Evolutionary conservation across 2,329 filamentous ascomycete genomes (phyloP), one percentile per base, ranked within the genome.

Genomic region (Claviceps monticola): DNA sequence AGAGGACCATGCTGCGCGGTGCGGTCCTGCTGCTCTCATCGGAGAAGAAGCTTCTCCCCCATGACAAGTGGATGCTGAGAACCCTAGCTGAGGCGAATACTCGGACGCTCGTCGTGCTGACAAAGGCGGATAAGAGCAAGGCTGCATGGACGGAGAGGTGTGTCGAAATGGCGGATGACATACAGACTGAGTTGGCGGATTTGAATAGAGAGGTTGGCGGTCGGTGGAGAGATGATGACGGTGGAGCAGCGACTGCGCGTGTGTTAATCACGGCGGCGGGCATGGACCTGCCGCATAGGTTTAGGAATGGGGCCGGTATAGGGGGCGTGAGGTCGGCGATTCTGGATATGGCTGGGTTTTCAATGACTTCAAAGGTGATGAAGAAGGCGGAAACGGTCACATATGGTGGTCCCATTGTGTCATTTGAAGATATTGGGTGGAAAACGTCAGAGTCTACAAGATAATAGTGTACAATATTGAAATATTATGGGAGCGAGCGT

Each of bases 1-100:
- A 68, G 55, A 66, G 78, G 45, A 63, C 62, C 19, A 68, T 69
- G 59, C 65, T 80, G 8, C 69, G 68, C 49, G 78, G 76, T 3
- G 76, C 74, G 1, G 67, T 81, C 8, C 55, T 81, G 46, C 63
- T 82, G 39, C 64, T 81, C 16, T 74, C 78, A 34, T 71, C 72
- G 3, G 71, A 77, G 52, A 75, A 78, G 46, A 72, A 71, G 14
- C 63, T 78, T 1, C 74, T 75, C 55, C 61, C 66, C 21, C 68
- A 68, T 47, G 78, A 81, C 57, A 61, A 62, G 13, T 67, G 70
- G 63, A 67, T 75, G 54, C 61, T 81, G 37, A 61, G 66, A 52
- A 62, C 75, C 45, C 65, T 81, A 56, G 66, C 72, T 48, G 63
- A 70, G 48, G 66, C 68, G 3, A 68, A 68, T 9, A 67, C 73